phyloP scores from a whole-genome alignment of 768 basidiomycete species.

The Lactarius sanguifluus region DNA sequence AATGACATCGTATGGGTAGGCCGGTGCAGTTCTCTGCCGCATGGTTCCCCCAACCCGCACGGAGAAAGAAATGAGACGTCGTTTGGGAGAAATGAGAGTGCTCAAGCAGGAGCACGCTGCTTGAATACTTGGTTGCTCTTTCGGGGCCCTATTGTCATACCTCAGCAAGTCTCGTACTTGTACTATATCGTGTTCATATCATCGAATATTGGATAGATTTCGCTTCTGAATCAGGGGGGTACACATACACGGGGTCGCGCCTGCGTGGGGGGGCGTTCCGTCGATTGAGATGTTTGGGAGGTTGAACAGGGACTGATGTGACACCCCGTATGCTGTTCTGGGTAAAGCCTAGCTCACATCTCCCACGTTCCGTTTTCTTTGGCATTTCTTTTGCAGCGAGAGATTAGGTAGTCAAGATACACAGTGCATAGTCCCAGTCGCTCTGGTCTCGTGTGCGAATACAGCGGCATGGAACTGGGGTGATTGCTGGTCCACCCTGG shows the following conservation, averaged over 20 bases:
- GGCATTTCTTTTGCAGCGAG: not conserved
- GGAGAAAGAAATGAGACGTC: slow-evolving; percentile 84
- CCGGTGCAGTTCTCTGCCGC: slow-evolving; percentile 76
- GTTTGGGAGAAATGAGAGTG: slow-evolving; percentile 76
- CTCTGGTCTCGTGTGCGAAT: slow-evolving; percentile 46
- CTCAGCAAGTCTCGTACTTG: not conserved
- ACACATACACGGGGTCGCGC: slow-evolving; percentile 7
- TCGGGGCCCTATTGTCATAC: not conserved
- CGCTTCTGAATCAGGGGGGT: too few relatives aligned
- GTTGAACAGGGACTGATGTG: slow-evolving; percentile 10
- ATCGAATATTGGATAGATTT: slow-evolving; percentile 4
- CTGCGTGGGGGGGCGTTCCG: slow-evolving; percentile 1
- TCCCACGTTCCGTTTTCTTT: slow-evolving; percentile 16
- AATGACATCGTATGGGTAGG: slow-evolving; percentile 31
- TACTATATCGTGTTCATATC: slow-evolving; percentile 5
- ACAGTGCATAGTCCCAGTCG: slow-evolving; percentile 59
- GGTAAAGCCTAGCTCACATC: not conserved
- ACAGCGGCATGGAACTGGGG: slow-evolving; percentile 51
- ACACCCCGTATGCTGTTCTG: too few relatives aligned
- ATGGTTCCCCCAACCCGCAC: slow-evolving; percentile 87
- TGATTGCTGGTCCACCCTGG: slow-evolving; percentile 40
- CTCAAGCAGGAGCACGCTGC: slow-evolving; percentile 61
- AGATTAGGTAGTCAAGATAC: slow-evolving; percentile 39
- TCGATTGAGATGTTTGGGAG: slow-evolving; percentile 19
- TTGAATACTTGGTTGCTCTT: slow-evolving; percentile 30